These are phyloP conservation scores for Lophiotrema nucula DNA, from an alignment of 495 filamentous ascomycete genomes.

Conservation along the genomic window DNA sequence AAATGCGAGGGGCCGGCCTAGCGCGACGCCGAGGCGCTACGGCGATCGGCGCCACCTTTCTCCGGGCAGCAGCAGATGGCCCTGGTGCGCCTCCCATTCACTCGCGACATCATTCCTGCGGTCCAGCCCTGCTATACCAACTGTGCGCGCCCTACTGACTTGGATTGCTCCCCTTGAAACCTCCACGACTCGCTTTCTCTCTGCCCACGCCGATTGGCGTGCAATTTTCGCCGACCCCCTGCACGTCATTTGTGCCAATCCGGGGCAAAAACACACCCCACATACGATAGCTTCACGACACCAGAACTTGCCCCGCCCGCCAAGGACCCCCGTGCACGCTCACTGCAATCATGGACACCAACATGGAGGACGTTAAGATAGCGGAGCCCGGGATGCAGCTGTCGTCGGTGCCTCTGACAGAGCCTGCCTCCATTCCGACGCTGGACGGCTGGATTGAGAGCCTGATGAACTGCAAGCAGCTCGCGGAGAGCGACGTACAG, in stretches of 20 bases:
- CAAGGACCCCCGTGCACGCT: neutral
- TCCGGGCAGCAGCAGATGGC: too few species aligned
- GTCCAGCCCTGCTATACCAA: too few species aligned
- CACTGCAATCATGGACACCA: constrained; percentile 74
- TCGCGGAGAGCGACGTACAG: constrained; percentile 91
- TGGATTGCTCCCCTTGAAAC: too few species aligned
- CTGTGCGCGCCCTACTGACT: too few species aligned
- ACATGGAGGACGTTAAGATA: constrained; percentile 91
- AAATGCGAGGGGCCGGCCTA: too few species aligned
- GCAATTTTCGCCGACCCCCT: too few species aligned
- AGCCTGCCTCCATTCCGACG: constrained; percentile 86
- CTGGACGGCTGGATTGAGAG: constrained; percentile 98
- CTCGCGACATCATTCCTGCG: too few species aligned
- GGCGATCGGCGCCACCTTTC: too few species aligned
- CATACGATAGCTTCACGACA: neutral
- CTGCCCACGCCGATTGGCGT: too few species aligned
- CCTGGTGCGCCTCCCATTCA: too few species aligned
- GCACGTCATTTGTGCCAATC: constrained; percentile 35
- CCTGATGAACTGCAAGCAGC: constrained; percentile 97
- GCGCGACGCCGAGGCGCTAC: too few species aligned
- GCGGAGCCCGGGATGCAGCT: constrained; percentile 78
- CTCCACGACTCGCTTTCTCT: too few species aligned
- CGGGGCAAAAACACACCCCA: constrained; percentile 21
- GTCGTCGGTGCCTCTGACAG: constrained; percentile 60
- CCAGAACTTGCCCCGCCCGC: constrained; percentile 10